Evolutionary conservation across 2,329 filamentous ascomycete species (phyloP).

Genomic region (Juglanconis juglandina): DNA sequence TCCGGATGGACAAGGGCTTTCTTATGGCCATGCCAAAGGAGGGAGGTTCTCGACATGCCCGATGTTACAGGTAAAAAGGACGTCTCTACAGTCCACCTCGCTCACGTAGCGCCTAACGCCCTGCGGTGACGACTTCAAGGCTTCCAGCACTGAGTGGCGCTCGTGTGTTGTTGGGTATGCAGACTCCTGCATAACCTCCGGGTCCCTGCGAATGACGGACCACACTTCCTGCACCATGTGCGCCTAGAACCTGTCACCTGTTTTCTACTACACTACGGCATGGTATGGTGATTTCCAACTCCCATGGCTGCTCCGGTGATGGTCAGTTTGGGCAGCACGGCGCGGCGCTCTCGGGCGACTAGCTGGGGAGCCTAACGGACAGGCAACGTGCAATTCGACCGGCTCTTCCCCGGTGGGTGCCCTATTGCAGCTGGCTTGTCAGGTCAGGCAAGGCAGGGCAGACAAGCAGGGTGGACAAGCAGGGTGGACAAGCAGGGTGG

Average conservation of each 20-base stretch:
- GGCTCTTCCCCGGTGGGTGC: not conserved
- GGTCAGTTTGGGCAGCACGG: constrained; percentile 7
- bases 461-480: no score
- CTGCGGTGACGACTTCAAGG: not conserved
- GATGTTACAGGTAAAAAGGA: not conserved
- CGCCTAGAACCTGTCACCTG: not conserved
- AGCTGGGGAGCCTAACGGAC: no score
- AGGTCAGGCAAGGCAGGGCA: no score
- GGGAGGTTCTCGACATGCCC: no score
- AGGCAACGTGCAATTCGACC: not conserved
- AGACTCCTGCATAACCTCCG: not conserved
- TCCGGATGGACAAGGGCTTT: no score
- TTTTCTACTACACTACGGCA: not conserved
- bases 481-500: no score
- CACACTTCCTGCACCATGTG: not conserved
- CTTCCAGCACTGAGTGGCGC: not conserved
- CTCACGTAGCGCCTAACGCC: not conserved
- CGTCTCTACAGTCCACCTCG: not conserved
- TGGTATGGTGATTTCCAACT: no score
- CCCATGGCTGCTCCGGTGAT: not conserved
- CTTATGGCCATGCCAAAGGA: no score
- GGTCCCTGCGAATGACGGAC: not conserved
- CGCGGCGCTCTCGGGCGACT: not conserved
- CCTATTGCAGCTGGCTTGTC: not conserved
- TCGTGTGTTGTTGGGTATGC: not conserved